Conservation (phyloP, 257 asterid species). For the Anisodus acutangulus region DNA sequence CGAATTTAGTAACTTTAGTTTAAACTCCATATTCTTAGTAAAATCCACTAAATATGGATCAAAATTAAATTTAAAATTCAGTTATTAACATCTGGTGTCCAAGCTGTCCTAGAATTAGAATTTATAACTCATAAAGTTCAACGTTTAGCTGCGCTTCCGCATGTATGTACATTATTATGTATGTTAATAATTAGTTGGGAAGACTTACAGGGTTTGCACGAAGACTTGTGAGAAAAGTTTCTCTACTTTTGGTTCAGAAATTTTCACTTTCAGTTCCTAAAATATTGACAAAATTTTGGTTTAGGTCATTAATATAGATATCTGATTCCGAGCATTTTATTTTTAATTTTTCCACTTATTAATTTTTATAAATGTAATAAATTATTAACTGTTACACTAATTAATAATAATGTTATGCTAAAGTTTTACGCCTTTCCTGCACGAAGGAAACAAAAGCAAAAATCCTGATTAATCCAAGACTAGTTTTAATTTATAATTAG, state of each 20-base stretch:
- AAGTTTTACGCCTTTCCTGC: too few relatives aligned
- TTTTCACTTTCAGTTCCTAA: not conserved
- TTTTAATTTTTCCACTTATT: not conserved
- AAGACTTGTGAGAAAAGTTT: not conserved
- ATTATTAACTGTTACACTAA: not conserved
- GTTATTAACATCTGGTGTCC: fast-evolving
- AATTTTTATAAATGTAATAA: not conserved
- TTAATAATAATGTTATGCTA: not conserved
- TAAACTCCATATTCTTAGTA: too few relatives aligned
- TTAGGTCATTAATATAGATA: not conserved
- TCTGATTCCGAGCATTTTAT: not conserved
- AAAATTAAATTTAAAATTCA: not conserved
- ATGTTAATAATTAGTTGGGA: not conserved
- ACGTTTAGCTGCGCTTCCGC: not conserved
- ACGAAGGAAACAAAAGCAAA: not conserved
- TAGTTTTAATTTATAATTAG: not conserved
- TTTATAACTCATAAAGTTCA: not conserved
- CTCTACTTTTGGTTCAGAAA: not conserved
- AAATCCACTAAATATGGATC: too few relatives aligned
- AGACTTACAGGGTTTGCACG: not conserved
- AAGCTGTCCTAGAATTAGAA: not conserved
- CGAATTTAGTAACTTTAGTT: too few relatives aligned
- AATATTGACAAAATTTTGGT: too few relatives aligned
- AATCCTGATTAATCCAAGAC: not conserved
- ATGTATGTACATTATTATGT: too few relatives aligned